Percentiles rank a stretch among this genome's conserved stretches.
Conservation (phyloP, 805 yeast species). For the Wickerhamomyces chaumierensis region DNA sequence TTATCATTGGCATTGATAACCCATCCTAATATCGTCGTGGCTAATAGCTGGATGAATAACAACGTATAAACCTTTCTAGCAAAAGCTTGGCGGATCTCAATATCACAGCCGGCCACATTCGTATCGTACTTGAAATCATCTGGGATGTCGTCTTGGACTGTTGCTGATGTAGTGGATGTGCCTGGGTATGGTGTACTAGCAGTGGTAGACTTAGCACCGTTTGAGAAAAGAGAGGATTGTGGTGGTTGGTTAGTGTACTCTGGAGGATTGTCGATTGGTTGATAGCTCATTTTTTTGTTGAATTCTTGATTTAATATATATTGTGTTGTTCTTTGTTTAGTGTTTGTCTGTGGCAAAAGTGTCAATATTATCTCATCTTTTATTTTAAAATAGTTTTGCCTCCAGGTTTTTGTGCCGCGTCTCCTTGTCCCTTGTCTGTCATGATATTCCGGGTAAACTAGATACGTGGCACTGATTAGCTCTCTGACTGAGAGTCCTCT, state of each 20-base stretch:
- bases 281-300: constrained; percentile 12
- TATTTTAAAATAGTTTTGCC: no score
- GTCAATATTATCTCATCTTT: no score
- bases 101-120: constrained; percentile 65
- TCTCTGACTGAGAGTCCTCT: no score
- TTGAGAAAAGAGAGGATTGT: background rate
- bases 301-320: no score
- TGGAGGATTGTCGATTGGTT: constrained; percentile 18
- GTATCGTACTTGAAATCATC: constrained; percentile 80
- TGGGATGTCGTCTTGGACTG: constrained; percentile 24
- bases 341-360: no score
- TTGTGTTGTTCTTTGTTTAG: no score
- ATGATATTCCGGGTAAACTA: no score
- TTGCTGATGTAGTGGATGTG: no score
- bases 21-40: constrained; percentile 49
- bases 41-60: constrained; percentile 49
- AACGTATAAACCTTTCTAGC: constrained; percentile 71
- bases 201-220: background rate
- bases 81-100: constrained; percentile 65
- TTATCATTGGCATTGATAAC: constrained; percentile 33
- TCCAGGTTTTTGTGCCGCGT: no score
- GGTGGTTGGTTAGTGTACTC: constrained; percentile 12
- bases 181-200: background rate
- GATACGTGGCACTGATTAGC: no score
- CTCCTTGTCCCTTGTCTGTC: no score